Conservation (phyloP, 139 green algal genomes). For the Edaphochlamys debaryana region DNA sequence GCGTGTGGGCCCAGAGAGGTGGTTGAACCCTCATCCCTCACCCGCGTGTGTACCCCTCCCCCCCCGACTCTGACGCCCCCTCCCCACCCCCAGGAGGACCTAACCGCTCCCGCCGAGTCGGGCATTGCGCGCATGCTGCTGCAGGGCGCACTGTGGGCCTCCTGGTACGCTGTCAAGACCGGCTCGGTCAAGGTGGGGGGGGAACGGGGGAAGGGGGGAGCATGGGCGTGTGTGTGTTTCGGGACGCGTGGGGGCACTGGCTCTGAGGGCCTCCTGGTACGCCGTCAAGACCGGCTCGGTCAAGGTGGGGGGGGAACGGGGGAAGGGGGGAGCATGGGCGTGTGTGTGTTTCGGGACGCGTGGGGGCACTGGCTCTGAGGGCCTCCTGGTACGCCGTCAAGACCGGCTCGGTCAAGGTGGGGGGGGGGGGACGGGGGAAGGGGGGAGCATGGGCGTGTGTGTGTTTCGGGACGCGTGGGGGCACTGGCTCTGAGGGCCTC, state of each 20-base stretch:
- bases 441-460: too few species aligned
- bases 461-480: too few species aligned
- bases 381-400: not conserved
- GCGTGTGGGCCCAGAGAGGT: too few species aligned
- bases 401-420: not conserved
- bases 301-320: not conserved
- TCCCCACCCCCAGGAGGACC: not conserved
- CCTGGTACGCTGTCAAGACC: not conserved
- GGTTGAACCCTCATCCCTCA: too few species aligned
- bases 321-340: too few species aligned
- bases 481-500: not conserved
- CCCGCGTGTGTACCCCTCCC: too few species aligned
- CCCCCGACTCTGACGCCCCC: too few species aligned
- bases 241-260: too few species aligned
- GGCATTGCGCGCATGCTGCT: not conserved
- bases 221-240: too few species aligned
- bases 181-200: not conserved
- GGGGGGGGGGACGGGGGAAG: not conserved
- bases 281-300: not conserved
- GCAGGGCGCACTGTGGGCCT: not conserved
- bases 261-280: not conserved
- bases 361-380: too few species aligned
- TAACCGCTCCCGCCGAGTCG: not conserved
- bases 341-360: too few species aligned
- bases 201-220: not conserved